A percentile compares a stretch with the other conserved stretches of the same genome.
phyloP scores from a whole-genome alignment of 176 grass and related monocot genomes.

The Lolium rigidum region DNA sequence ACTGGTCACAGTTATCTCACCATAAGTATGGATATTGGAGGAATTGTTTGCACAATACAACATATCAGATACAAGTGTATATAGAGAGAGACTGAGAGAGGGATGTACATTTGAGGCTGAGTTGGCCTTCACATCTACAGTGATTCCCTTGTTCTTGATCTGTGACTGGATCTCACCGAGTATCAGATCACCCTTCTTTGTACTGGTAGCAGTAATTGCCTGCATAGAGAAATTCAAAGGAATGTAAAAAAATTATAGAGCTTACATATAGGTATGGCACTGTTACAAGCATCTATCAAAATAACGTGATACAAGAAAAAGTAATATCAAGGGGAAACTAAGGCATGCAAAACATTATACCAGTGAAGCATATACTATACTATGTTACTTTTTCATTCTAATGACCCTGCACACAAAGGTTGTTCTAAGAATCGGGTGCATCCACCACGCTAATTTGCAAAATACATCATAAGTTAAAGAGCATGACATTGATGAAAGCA shows the following conservation, averaged over 20 bases:
- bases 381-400: background rate
- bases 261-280: background rate
- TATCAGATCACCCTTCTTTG: constrained; percentile 94
- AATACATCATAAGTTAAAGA: background rate
- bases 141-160: constrained; percentile 82
- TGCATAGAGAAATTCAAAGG: too few species aligned
- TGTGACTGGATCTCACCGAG: constrained; percentile 92
- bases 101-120: constrained; percentile 74
- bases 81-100: background rate
- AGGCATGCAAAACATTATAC: background rate
- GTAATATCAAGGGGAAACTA: background rate
- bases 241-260: background rate
- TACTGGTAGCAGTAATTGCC: constrained; percentile 85
- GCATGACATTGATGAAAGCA: too few species aligned
- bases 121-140: constrained; percentile 92
- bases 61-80: background rate
- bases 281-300: background rate
- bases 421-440: background rate
- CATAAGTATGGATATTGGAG: background rate
- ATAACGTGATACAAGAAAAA: background rate
- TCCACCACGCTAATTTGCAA: background rate
- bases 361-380: background rate
- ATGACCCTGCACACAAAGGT: background rate
- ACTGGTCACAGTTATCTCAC: background rate
- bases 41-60: background rate